Conservation (phyloP, 306 rosid species). For the Mimosa bimucronata region DNA sequence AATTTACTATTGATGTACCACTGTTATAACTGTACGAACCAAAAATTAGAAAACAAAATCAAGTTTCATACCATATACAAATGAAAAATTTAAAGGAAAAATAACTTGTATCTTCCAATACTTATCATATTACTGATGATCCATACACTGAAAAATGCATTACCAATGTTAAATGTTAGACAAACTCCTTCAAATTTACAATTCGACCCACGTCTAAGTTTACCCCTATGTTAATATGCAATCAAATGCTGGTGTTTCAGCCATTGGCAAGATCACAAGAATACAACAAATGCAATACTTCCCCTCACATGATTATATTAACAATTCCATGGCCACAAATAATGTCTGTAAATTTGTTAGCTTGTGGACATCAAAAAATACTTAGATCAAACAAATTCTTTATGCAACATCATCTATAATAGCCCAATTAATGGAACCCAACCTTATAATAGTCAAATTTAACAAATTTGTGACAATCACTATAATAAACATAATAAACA, state of each 20-base stretch:
- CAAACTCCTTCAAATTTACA: conserved; percentile 72
- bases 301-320: conserved; percentile 3
- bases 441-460: no score
- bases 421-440: no score
- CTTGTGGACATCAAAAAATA: neutral
- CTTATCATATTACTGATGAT: conserved; percentile 87
- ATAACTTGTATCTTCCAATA: conserved; percentile 23
- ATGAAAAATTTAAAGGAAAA: conserved; percentile 3
- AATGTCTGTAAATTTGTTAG: conserved; percentile 2
- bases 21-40: conserved; percentile 81
- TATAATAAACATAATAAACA: no score
- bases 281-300: conserved; percentile 13
- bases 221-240: conserved; percentile 91
- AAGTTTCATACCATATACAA: conserved; percentile 30
- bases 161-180: conserved; percentile 63
- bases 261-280: conserved; percentile 5
- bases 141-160: conserved; percentile 86
- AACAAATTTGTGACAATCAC: conserved; percentile 11
- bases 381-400: conserved; percentile 6
- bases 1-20: conserved; percentile 70
- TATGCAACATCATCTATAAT: conserved; percentile 17
- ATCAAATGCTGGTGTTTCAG: conserved; percentile 33
- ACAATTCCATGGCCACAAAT: conserved; percentile 3
- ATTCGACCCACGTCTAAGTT: conserved; percentile 53
- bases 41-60: conserved; percentile 11